phyloP scores from a whole-genome alignment of 495 filamentous ascomycete species.

The Penicillium cataractarum region DNA sequence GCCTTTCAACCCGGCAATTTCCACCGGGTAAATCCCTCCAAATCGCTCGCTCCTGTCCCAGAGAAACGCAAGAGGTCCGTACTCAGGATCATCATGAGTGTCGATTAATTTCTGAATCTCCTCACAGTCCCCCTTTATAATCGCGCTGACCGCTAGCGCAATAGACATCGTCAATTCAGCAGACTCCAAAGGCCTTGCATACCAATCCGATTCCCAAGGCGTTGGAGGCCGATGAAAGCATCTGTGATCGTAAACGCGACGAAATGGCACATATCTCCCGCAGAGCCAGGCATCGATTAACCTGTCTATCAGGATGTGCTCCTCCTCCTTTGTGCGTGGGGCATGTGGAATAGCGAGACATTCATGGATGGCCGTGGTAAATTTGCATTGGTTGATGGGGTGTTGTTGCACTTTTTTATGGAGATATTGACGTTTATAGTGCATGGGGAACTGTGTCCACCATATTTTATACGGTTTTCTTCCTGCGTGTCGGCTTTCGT shows the following conservation, averaged over 20 bases:
- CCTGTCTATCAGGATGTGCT: neutral
- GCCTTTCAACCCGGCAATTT: neutral
- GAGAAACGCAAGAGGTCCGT: neutral
- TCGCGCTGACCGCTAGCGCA: neutral
- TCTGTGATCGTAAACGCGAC: neutral
- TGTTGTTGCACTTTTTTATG: slow-evolving; percentile 1
- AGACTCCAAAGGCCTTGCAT: neutral
- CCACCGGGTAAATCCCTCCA: neutral
- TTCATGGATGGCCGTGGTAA: neutral
- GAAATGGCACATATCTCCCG: neutral
- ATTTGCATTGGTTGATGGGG: neutral
- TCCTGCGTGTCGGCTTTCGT: neutral
- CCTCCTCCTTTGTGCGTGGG: neutral
- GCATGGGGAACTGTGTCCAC: neutral
- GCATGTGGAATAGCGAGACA: neutral
- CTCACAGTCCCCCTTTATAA: neutral
- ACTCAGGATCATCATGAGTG: neutral
- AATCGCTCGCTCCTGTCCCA: neutral
- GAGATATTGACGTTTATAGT: neutral
- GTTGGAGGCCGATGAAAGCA: too few relatives aligned
- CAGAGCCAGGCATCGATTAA: slow-evolving; percentile 4
- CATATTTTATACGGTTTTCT: neutral
- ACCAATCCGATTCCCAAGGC: neutral
- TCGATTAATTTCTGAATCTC: neutral
- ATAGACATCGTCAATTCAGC: neutral